Base-by-base conservation (phyloP, 495 filamentous ascomycete genomes). In the Daldinia concentrica region DNA sequence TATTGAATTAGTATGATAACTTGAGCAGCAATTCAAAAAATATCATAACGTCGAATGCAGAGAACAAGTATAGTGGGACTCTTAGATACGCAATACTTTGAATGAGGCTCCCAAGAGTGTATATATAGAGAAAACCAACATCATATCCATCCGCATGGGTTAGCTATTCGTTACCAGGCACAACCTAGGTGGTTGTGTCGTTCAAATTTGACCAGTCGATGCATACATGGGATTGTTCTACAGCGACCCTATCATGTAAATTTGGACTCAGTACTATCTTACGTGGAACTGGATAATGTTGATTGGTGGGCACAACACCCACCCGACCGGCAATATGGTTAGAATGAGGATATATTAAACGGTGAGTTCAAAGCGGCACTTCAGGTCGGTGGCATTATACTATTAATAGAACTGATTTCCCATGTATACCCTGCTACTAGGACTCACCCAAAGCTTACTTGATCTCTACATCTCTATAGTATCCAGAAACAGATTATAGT, bases 311-410 rank as follows among this genome's bases (percentile, higher is more conserved):
- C 15, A 59, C 2, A 36, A 60, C 22, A 39, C 32, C 48, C 17
- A 2, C 61, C 41, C 32, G 26, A 22, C 58, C 57, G 71, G 71
- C 30, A 69, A 69, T 69, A 62, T 63, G 17, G 60, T 19, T 73
- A 69, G 58, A 69, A 36, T 69, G 43, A 45, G 24, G 43, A 61
- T 69, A 73, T 68, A 73, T 73, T 72, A 68, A 68, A 15, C n/a
- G 5, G 22, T 50, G 15, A 17, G 8, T 34, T 27, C 19, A 50
- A 11, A 4, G 15, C 69, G 64, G 64, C 69, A 72, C 11, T 72
- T 72, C 15, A 58, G 4, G 34, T 26, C 29, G 32, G 29, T 7
- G 45, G 26, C 3, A 29, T 58, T 30, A 14, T 56, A 48, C 51
- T 61, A 51, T 36, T 19, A 57, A 66, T 59, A 59, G 17, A 15